phyloP scores from a whole-genome alignment of 495 filamentous ascomycete genomes.

The Penicillium paradoxum region DNA sequence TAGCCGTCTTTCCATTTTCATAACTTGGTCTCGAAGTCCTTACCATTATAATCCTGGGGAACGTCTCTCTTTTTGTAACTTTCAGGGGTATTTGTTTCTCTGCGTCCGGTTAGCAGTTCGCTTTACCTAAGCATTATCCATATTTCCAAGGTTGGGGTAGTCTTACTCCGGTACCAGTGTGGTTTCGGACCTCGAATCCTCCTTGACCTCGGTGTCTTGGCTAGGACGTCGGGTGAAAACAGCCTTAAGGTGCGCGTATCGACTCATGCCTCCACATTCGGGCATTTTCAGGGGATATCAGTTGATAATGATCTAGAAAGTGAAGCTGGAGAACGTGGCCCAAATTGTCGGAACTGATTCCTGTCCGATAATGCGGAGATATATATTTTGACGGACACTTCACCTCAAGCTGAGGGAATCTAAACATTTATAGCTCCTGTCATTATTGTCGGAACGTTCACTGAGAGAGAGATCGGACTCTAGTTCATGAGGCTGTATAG shows the following conservation, averaged over 20 bases:
- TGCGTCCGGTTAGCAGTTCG: not conserved
- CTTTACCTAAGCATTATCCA: too few relatives aligned
- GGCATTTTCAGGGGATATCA: not conserved
- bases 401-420: not conserved
- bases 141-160: not conserved
- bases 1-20: not conserved
- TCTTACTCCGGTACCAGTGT: slow-evolving; percentile 9
- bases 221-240: not conserved
- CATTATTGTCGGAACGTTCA: not conserved
- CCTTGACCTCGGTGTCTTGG: not conserved
- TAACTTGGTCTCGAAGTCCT: too few relatives aligned
- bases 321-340: not conserved
- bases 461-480: not conserved
- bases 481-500: not conserved
- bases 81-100: not conserved
- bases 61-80: not conserved
- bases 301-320: not conserved
- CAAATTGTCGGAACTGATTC: not conserved
- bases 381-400: not conserved
- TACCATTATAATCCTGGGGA: not conserved
- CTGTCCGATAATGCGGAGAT: not conserved
- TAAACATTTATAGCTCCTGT: not conserved
- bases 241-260: slow-evolving; percentile 1
- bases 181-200: slow-evolving; percentile 11
- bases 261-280: not conserved